Percentiles rank a stretch among this genome's conserved stretches.
phyloP scores from a whole-genome alignment of 257 asterid genomes.

The Capsicum chinense region DNA sequence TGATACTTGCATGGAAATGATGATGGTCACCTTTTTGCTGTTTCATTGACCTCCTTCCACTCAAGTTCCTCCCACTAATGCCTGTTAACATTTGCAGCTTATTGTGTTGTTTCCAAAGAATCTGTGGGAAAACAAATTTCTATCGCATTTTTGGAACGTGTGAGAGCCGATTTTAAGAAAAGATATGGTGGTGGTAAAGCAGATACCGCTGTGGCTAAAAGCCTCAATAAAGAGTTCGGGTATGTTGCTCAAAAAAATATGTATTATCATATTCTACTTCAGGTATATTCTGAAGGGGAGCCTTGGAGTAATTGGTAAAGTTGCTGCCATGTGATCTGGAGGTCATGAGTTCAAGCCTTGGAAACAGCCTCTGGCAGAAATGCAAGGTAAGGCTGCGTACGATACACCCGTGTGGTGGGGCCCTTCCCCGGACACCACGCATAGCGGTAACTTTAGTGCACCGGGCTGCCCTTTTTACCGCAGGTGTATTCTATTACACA shows the following conservation, averaged over 20 bases:
- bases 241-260: constrained; percentile 39
- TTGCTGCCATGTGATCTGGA: too few relatives aligned
- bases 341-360: too few relatives aligned
- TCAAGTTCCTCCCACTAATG: not conserved
- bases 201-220: constrained; percentile 79
- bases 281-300: not conserved
- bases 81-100: constrained; percentile 58
- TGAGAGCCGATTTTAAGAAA: constrained; percentile 85
- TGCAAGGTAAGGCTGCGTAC: too few relatives aligned
- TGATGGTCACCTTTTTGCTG: not conserved
- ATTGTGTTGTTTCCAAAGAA: constrained; percentile 91
- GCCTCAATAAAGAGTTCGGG: constrained; percentile 96
- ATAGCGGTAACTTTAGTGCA: too few relatives aligned
- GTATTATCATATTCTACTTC: not conserved
- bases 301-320: too few relatives aligned
- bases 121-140: constrained; percentile 90
- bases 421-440: too few relatives aligned
- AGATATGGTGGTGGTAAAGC: constrained; percentile 97
- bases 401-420: too few relatives aligned
- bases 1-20: not conserved
- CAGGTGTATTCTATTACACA: not conserved
- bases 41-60: not conserved
- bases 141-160: constrained; percentile 80
- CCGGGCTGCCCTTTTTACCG: not conserved
- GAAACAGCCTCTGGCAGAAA: too few relatives aligned